Evolutionary conservation across 805 yeast genomes (phyloP).

Genomic region (Metschnikowia baotianmanensis): DNA sequence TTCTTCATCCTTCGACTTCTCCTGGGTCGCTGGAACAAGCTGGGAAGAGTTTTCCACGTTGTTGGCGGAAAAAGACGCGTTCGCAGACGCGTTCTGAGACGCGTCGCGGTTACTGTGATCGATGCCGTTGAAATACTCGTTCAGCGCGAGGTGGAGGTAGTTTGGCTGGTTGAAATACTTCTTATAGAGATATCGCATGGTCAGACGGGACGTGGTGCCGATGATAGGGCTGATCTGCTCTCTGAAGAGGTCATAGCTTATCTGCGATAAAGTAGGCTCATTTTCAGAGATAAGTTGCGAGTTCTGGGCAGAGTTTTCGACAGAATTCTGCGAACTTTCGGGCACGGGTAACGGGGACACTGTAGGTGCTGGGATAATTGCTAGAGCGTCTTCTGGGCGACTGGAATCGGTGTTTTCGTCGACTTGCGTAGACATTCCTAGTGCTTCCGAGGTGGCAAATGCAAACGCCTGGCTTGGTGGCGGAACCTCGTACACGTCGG

Average conservation of each 20-base stretch:
- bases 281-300: background rate
- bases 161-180: conserved; percentile 20
- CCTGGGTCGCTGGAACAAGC: background rate
- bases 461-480: no score
- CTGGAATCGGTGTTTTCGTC: no score
- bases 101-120: background rate
- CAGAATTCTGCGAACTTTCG: background rate
- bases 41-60: background rate
- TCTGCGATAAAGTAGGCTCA: conserved; percentile 7
- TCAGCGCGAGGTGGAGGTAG: conserved; percentile 19
- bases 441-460: no score
- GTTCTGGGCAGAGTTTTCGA: background rate
- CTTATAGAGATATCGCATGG: conserved; percentile 9
- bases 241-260: conserved; percentile 18
- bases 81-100: background rate
- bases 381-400: no score
- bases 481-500: no score
- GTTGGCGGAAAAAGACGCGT: conserved; percentile 1
- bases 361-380: no score
- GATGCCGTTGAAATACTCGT: conserved; percentile 18
- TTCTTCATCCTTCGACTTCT: conserved; percentile 1
- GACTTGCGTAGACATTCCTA: no score
- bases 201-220: conserved; percentile 12
- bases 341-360: background rate
- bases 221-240: conserved; percentile 16